phyloP scores from a whole-genome alignment of 441 rosid genomes.

The Erysimum cheiri region DNA sequence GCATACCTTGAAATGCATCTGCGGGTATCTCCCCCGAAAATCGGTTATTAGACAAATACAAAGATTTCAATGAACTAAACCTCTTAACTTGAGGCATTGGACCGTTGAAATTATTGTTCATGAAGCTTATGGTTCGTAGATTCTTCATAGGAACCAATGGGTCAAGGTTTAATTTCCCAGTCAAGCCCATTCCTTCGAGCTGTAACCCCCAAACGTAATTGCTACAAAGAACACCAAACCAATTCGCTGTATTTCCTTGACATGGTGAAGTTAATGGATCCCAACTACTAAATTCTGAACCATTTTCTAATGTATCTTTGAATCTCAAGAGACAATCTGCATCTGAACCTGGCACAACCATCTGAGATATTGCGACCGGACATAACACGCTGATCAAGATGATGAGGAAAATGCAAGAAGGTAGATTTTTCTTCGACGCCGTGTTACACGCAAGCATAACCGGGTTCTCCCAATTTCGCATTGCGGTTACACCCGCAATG shows the following conservation, averaged over 20 bases:
- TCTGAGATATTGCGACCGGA: slow-evolving; percentile 36
- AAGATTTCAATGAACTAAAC: slow-evolving; percentile 56
- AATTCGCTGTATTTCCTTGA: slow-evolving; percentile 47
- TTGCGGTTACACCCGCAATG: slow-evolving; percentile 37
- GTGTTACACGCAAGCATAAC: slow-evolving; percentile 62
- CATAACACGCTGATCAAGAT: slow-evolving; percentile 30
- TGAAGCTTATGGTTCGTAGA: slow-evolving; percentile 74
- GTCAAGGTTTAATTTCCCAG: slow-evolving; percentile 59
- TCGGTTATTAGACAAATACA: slow-evolving; percentile 72
- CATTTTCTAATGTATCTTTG: slow-evolving; percentile 54
- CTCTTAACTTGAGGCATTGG: slow-evolving; percentile 64
- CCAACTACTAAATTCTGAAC: slow-evolving; percentile 57
- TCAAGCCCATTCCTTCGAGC: slow-evolving; percentile 68
- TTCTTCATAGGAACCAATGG: slow-evolving; percentile 51
- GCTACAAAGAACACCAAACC: slow-evolving; percentile 74
- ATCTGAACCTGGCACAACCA: slow-evolving; percentile 49
- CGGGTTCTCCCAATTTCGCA: slow-evolving; percentile 66
- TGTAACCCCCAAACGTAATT: slow-evolving; percentile 64
- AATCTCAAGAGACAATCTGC: slow-evolving; percentile 62
- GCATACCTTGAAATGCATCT: slow-evolving; percentile 70
- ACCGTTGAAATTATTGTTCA: slow-evolving; percentile 73
- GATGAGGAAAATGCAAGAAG: slow-evolving; percentile 19
- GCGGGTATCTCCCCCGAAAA: slow-evolving; percentile 71
- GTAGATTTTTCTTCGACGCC: slow-evolving; percentile 18
- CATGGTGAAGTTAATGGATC: slow-evolving; percentile 56